These are phyloP conservation scores for Botrytis deweyae DNA, from an alignment of 2,329 filamentous ascomycete genomes.

Conservation along the genomic window DNA sequence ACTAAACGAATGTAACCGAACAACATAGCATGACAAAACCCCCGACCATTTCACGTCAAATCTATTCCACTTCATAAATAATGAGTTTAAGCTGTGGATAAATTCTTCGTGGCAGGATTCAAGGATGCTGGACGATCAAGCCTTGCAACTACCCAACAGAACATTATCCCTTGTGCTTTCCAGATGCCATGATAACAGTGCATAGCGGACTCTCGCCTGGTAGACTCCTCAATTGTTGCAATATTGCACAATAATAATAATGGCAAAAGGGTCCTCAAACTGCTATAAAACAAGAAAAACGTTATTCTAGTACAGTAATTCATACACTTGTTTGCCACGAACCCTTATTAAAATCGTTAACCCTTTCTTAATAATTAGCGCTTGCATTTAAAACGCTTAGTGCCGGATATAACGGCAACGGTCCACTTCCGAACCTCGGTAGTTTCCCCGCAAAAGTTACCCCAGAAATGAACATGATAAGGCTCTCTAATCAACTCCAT, in stretches of 20 bases:
- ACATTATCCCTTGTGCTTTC: neutral
- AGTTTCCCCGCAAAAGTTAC: constrained; percentile 9
- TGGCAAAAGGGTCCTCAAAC: neutral
- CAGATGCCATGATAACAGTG: neutral
- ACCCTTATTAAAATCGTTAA: neutral
- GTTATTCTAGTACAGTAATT: neutral
- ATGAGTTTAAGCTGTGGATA: neutral
- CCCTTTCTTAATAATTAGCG: neutral
- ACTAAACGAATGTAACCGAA: neutral
- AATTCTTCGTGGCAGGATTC: no score
- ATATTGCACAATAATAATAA: neutral
- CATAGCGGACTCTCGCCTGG: neutral
- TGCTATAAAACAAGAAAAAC: neutral
- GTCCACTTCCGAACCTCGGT: constrained; percentile 9
- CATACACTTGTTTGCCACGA: neutral
- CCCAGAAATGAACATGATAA: constrained; percentile 1
- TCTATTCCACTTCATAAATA: neutral
- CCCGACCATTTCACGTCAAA: neutral
- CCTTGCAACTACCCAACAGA: neutral
- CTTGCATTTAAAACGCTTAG: neutral
- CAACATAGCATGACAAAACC: neutral
- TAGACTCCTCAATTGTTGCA: accelerated
- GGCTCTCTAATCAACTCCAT: neutral
- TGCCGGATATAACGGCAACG: neutral
- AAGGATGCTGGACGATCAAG: no score